phyloP scores from a whole-genome alignment of 441 rosid genomes.

The Syzygium malaccense region DNA sequence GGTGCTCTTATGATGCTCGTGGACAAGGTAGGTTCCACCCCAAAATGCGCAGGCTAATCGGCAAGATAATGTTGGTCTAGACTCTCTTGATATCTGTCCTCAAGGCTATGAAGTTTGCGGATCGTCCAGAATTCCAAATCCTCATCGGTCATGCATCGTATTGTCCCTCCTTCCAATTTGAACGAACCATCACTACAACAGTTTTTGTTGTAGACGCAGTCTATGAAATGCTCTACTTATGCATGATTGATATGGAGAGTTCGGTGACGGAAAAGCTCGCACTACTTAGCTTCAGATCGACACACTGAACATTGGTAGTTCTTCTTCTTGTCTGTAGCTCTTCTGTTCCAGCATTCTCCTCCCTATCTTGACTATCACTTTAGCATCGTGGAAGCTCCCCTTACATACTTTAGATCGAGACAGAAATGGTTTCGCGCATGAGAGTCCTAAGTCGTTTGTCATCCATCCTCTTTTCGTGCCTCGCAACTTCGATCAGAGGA shows the following conservation, averaged over 20 bases:
- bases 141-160: neutral
- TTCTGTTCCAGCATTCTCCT: neutral
- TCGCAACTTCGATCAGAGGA: too few species aligned
- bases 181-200: neutral
- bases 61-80: neutral
- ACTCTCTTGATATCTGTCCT: neutral
- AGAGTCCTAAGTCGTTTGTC: too few species aligned
- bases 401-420: neutral
- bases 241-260: neutral
- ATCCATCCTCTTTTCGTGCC: too few species aligned
- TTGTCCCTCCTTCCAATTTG: neutral
- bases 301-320: neutral
- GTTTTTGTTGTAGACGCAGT: neutral
- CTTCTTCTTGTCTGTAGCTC: neutral
- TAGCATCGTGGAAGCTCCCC: neutral
- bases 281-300: neutral
- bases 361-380: neutral
- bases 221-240: neutral
- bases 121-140: neutral
- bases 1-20: neutral
- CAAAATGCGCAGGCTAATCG: neutral
- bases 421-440: too few species aligned
- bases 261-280: neutral
- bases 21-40: neutral
- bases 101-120: neutral